phyloP scores from a whole-genome alignment of 2,329 filamentous ascomycete species.

The Xylariaceae sp. region DNA sequence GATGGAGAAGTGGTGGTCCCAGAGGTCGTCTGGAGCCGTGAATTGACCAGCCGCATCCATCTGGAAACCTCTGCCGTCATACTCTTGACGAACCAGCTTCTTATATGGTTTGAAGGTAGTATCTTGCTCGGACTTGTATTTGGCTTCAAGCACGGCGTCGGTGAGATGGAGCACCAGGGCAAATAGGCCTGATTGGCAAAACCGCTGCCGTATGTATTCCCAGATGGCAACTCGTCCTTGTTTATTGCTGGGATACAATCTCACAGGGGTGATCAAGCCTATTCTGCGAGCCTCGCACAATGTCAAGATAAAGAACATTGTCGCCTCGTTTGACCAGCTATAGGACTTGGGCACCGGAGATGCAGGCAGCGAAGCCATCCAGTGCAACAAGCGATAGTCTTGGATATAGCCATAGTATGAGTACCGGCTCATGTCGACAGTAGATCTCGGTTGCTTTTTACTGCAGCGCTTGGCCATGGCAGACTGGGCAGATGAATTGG shows the following conservation, averaged over 20 bases:
- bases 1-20: neutral
- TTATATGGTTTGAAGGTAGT: neutral
- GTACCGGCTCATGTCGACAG: neutral
- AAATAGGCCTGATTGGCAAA: neutral
- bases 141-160: neutral
- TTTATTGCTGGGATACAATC: neutral
- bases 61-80: neutral
- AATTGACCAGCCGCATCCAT: neutral
- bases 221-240: neutral
- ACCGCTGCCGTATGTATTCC: neutral
- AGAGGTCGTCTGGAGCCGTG: neutral
- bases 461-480: neutral
- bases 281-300: neutral
- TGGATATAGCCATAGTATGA: neutral
- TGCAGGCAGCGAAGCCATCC: neutral
- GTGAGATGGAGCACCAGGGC: neutral
- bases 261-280: neutral
- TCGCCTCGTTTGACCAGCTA: neutral
- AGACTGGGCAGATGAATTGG: neutral
- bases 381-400: neutral
- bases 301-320: neutral
- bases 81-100: neutral
- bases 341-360: neutral
- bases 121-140: neutral
- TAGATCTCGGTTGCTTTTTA: neutral